Percentiles rank a stretch among this genome's conserved stretches.
phyloP scores from a whole-genome alignment of 2,329 filamentous ascomycete genomes.

The Calycina herbarum region DNA sequence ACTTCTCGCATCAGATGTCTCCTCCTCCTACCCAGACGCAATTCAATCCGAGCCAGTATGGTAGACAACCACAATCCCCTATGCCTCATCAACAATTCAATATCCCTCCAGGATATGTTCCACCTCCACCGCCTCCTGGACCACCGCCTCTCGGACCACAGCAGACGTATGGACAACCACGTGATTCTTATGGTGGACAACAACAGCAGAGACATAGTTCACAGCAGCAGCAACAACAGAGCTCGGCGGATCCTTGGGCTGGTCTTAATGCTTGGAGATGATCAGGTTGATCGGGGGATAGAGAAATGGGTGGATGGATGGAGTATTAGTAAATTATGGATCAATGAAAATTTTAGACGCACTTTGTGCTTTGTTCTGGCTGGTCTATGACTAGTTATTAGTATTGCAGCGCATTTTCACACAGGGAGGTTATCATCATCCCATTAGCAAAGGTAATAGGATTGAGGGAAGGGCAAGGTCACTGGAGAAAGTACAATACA shows the following conservation, averaged over 20 bases:
- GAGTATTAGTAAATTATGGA: conserved; percentile 4
- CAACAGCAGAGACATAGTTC: conserved; percentile 34
- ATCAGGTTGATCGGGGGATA: background rate
- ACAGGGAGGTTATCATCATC: too few species aligned
- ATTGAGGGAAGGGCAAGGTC: too few species aligned
- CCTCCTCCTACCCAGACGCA: conserved; percentile 57
- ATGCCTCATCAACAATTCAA: conserved; percentile 42
- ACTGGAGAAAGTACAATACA: too few species aligned
- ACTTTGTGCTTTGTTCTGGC: background rate
- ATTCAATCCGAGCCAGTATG: conserved; percentile 24
- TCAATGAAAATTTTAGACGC: conserved; percentile 8
- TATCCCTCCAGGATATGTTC: conserved; percentile 64
- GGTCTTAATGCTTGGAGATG: conserved; percentile 70
- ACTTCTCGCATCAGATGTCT: conserved; percentile 41
- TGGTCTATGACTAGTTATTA: background rate
- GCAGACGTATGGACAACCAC: conserved; percentile 49
- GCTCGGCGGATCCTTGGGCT: conserved; percentile 62
- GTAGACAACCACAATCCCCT: conserved; percentile 9
- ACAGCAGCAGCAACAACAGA: conserved; percentile 17
- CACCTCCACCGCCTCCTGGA: conserved; percentile 65
- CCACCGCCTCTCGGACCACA: conserved; percentile 54
- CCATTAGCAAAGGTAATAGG: too few species aligned
- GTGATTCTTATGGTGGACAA: conserved; percentile 53
- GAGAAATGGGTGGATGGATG: background rate
- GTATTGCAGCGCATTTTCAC: background rate